Conservation (phyloP, 768 basidiomycete genomes). For the Trametes gibbosa region DNA sequence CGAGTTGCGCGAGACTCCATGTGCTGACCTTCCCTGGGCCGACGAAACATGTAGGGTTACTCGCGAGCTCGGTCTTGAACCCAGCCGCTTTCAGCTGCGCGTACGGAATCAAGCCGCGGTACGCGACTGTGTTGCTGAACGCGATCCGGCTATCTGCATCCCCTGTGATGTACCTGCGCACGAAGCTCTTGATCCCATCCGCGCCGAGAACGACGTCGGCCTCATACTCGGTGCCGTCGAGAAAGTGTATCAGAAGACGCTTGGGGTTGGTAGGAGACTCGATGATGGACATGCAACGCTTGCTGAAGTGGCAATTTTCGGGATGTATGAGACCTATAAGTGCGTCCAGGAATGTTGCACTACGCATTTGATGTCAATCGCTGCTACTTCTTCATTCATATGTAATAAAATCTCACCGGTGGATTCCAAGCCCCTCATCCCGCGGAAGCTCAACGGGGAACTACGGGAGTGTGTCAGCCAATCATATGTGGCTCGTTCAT, state of each 20-base stretch:
- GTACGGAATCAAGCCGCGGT: constrained; percentile 45
- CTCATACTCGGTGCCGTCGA: constrained; percentile 45
- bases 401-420: constrained; percentile 33
- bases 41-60: constrained; percentile 40
- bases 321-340: constrained; percentile 44
- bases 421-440: constrained; percentile 44
- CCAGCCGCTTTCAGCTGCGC: constrained; percentile 39
- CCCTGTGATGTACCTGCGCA: constrained; percentile 39
- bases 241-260: constrained; percentile 38
- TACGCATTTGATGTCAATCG: constrained; percentile 19
- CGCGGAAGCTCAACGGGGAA: constrained; percentile 17
- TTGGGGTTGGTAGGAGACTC: constrained; percentile 26
- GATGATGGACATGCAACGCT: constrained; percentile 37
- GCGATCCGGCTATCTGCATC: constrained; percentile 26
- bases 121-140: constrained; percentile 49
- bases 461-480: background rate
- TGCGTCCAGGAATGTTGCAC: constrained; percentile 49
- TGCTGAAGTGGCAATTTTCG: constrained; percentile 44
- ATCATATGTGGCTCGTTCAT: background rate
- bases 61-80: constrained; percentile 37
- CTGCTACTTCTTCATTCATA: background rate
- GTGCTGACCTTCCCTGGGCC: constrained; percentile 42
- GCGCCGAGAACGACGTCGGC: constrained; percentile 47
- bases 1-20: no score
- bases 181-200: constrained; percentile 35